Base-by-base conservation (phyloP, 345 rosid species). In the Aquilaria yunnanensis region DNA sequence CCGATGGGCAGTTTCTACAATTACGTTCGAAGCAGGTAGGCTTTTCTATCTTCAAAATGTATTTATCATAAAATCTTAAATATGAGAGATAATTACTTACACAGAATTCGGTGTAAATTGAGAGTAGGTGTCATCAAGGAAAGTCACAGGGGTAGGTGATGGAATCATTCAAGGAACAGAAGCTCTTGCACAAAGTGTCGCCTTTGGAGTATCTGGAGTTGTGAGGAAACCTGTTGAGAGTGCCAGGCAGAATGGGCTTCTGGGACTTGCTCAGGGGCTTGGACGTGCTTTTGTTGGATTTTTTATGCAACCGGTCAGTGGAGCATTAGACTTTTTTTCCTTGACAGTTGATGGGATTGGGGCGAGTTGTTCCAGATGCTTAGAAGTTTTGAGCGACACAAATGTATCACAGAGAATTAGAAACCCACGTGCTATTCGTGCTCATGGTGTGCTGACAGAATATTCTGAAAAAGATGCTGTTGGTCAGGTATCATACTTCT, bases 151-250 rank as follows among this genome's bases (percentile, higher is more conserved):
- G 58, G 89, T 94, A 57, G 88, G 97, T 70, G 96, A 94, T 76
- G 99, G 92, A 68, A 68, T 94, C 66, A 73, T 94, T 72, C 96
- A 81, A 85, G 99, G 99, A 67, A 85, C 97, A 51, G 99, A 94
- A 81, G 99, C 99, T 72, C 76, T 94, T 59, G 99, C 99, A 32
- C 99, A 94, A 73, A 97, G 97, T 77, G 70, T 94, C 79, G 99
- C 96, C 71, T 94, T 94, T 72, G 99, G 97, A 74, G 88, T 94
- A 45, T 85, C 99, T 70, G 99, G 99, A 80, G 96, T 90, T 62
- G 85, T 94, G 78, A 94, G 71, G 32, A 94, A 94, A 72, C 99
- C 99, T 43, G 73, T 94, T 74, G 95, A 90, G 81, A 94, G 93
- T 80, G 97, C 96, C 49, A 78, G 95, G 70, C 77, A 90, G 80